Base-by-base conservation (phyloP, 2,329 filamentous ascomycete genomes). In the Talaromyces sp. region DNA sequence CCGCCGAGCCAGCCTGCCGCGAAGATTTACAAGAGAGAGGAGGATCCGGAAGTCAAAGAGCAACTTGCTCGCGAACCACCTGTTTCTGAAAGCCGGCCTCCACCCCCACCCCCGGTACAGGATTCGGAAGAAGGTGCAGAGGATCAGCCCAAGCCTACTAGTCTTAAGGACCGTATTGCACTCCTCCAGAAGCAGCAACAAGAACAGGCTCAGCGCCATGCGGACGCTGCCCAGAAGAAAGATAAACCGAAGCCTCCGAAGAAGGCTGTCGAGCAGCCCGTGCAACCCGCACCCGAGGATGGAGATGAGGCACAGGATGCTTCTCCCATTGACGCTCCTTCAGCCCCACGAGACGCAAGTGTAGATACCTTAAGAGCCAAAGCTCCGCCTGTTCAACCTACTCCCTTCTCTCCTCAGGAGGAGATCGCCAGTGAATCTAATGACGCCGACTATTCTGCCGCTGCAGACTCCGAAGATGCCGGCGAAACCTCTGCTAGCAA, bases 161-260 rank as follows among this genome's bases (percentile, higher is more conserved):
- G 90, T 62, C 73, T 99, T 56, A 99, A 97, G 74, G 94, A 99
- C 71, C 85, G 94, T 57, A 97, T 99, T 75, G 94, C 94, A 24
- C 78, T 96, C 47, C 79, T 99, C 14, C 94, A 99, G 71, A 93
- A 90, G 69, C 91, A 97, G 71, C 94, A 99, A 73, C 79, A 90
- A 69, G 94, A 97, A 68, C 90, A 94, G 69, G 90, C 92, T 4
- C 82, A 88, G 57, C 82, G 92, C 47, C 89, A 93, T 73, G 89
- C 89, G 7, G 90, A 94, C 33, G 84, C 87, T 14, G 81, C 81
- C 17, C 80, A 86, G 51, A 95, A 89, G 77, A 93, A 95, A 71
- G 91, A 95, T 65, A 96, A 96, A 74, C 86, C 90, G 10, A 95
- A 87, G 48, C 85, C 86, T 24, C 78, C 82, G 1, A 87, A 85